Base-by-base conservation (phyloP, 2,329 filamentous ascomycete species). In the Colletotrichum orbiculare region DNA sequence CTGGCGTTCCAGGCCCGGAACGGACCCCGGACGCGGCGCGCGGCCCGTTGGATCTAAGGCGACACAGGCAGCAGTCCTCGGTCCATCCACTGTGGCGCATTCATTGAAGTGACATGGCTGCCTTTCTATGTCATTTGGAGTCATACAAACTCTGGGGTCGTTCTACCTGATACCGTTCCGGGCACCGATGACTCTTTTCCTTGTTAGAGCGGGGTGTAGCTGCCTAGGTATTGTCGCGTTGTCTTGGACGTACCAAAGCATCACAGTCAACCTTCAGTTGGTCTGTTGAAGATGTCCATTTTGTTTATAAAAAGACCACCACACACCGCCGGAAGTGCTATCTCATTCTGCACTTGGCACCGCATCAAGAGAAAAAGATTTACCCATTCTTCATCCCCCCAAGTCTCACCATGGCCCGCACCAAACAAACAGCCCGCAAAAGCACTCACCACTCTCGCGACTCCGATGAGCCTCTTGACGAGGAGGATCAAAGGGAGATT, bases 401-500 rank as follows among this genome's bases (percentile, higher is more conserved):
- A 34, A 13, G 9, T n/a, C 15, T 33, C 15, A 49, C 9, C 25
- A 65, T 65, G 62, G 52, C 62, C 15, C 62, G 62, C 17, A 55
- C 39, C 8, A 65, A 55, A 11, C 50, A 52, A 8, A 49, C 45
- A 6, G 62, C 49, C 8, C 62, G 49, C 13, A 43, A 17, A 12
- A 6, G 41, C 12, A 8, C n/a, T 5, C 10, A 9, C 17, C 11
- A 7, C 6, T 5, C 3, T 1, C 8, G 11, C 12, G 35, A 33
- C 10, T 10, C 11, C 25, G 34, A 46, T 11, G 39, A 61, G 12
- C 35, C 47, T 25, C 15, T 65, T 8, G 69, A 71, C 42, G 69
- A 69, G 33, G 67, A 67, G 25, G 69, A 69, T 15, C 50, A 68
- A 50, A 38, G 46, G 41, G 62, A 69, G 64, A 68, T 66, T 55